Evolutionary conservation across 2,329 filamentous ascomycete species (phyloP).

Genomic region (Penicillium brasilianum): DNA sequence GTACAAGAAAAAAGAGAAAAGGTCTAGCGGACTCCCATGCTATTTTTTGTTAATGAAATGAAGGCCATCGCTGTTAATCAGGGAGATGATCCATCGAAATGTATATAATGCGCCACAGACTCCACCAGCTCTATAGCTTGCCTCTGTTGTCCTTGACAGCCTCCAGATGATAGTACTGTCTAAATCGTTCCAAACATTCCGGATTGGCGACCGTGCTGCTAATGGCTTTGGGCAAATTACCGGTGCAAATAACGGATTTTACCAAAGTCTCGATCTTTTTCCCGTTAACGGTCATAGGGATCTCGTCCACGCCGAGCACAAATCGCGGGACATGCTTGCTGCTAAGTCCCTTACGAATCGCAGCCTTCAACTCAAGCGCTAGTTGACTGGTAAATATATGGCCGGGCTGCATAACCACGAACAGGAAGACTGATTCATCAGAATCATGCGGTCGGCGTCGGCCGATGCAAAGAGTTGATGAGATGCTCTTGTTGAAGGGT

Average conservation of each 20-base stretch:
- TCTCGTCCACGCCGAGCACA: slow-evolving; percentile 21
- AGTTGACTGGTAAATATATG: slow-evolving; percentile 16
- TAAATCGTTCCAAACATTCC: slow-evolving; percentile 19
- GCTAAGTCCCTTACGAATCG: slow-evolving; percentile 23
- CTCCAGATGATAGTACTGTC: slow-evolving; percentile 22
- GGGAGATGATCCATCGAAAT: neutral
- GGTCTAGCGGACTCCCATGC: too few species aligned
- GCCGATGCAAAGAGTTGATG: slow-evolving; percentile 22
- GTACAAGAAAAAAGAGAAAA: neutral
- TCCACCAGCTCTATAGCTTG: slow-evolving; percentile 14
- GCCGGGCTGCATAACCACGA: slow-evolving; percentile 22
- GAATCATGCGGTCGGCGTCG: slow-evolving; percentile 16
- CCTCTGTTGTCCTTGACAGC: slow-evolving; percentile 5
- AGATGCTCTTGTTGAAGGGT: slow-evolving; percentile 37
- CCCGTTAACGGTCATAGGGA: slow-evolving; percentile 26
- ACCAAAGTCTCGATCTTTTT: slow-evolving; percentile 25
- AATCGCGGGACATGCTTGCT: slow-evolving; percentile 27
- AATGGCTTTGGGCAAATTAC: slow-evolving; percentile 17
- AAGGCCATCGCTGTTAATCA: too few species aligned
- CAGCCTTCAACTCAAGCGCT: slow-evolving; percentile 18
- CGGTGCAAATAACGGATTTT: slow-evolving; percentile 20
- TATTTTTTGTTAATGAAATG: neutral
- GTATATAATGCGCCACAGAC: neutral
- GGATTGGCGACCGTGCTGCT: slow-evolving; percentile 26
- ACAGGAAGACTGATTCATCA: slow-evolving; percentile 22